phyloP scores from a whole-genome alignment of 2,329 filamentous ascomycete genomes.

The Colletotrichum endophyticum region DNA sequence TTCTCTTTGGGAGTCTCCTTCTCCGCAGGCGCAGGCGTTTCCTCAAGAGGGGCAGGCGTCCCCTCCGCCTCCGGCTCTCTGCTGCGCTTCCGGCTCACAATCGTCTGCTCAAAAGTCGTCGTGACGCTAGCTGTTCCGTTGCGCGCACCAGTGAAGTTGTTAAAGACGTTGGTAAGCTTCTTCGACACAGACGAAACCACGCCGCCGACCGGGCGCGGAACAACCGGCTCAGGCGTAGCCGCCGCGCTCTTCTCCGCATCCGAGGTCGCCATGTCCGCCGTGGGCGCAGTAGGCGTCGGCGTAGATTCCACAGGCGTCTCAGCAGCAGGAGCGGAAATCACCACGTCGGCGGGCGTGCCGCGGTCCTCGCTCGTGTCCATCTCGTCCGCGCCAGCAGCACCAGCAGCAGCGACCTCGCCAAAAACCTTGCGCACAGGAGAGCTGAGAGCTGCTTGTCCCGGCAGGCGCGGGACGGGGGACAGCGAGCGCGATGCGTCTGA shows the following conservation, averaged over 20 bases:
- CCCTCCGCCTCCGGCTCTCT: constrained; percentile 2
- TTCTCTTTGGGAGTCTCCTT: neutral
- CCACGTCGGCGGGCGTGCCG: neutral
- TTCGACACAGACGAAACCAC: neutral
- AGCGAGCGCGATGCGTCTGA: constrained; percentile 1
- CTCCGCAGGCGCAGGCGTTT: neutral
- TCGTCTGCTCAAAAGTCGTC: constrained; percentile 1
- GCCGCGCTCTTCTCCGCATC: neutral
- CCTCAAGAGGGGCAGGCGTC: neutral
- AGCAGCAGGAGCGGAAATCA: neutral
- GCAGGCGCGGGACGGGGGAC: neutral
- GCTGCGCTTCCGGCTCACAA: constrained; percentile 12
- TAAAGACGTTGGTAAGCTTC: neutral
- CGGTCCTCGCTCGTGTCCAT: neutral
- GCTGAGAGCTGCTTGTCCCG: neutral
- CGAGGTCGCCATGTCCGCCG: neutral
- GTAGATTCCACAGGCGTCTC: neutral
- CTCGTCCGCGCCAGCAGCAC: neutral
- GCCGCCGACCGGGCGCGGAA: neutral
- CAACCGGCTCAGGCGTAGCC: neutral
- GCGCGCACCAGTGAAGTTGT: neutral
- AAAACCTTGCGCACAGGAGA: neutral
- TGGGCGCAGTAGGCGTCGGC: neutral
- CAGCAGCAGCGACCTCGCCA: neutral
- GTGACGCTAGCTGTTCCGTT: neutral